Conservation (phyloP, 257 asterid species). For the Salvia rosmarinus region DNA sequence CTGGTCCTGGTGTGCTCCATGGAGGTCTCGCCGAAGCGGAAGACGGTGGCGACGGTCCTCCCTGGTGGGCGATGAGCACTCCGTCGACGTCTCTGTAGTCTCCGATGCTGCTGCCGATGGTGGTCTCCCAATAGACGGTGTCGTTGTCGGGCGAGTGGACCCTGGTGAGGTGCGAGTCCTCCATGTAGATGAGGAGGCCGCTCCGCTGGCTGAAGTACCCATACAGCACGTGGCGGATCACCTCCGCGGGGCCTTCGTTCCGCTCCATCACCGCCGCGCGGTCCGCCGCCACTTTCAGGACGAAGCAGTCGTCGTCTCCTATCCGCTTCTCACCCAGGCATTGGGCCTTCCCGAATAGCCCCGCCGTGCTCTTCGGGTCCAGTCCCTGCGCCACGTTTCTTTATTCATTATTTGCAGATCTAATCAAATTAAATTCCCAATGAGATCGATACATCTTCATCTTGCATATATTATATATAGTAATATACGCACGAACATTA, state of each 20-base stretch:
- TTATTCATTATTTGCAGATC: too few species aligned
- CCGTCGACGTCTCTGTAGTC: constrained; percentile 79
- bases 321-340: constrained; percentile 82
- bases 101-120: constrained; percentile 71
- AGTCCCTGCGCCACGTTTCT: constrained; percentile 53
- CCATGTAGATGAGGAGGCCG: constrained; percentile 80
- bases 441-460: too few species aligned
- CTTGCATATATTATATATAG: too few species aligned
- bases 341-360: constrained; percentile 63
- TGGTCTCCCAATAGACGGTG: constrained; percentile 85
- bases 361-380: constrained; percentile 75
- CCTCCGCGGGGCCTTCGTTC: constrained; percentile 85
- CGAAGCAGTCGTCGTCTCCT: constrained; percentile 89
- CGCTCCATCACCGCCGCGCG: constrained; percentile 73
- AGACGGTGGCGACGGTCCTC: constrained; percentile 75
- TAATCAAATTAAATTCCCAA: too few species aligned
- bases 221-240: constrained; percentile 75
- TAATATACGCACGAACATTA: too few species aligned
- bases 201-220: constrained; percentile 90
- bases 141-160: constrained; percentile 58
- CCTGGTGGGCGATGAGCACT: constrained; percentile 64
- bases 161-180: constrained; percentile 80
- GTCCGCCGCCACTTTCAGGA: constrained; percentile 78
- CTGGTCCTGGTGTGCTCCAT: constrained; percentile 62
- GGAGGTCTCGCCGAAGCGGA: constrained; percentile 73